phyloP scores from a whole-genome alignment of 225 moss, liverwort and hornwort genomes.

The Marchantia polymorpha region DNA sequence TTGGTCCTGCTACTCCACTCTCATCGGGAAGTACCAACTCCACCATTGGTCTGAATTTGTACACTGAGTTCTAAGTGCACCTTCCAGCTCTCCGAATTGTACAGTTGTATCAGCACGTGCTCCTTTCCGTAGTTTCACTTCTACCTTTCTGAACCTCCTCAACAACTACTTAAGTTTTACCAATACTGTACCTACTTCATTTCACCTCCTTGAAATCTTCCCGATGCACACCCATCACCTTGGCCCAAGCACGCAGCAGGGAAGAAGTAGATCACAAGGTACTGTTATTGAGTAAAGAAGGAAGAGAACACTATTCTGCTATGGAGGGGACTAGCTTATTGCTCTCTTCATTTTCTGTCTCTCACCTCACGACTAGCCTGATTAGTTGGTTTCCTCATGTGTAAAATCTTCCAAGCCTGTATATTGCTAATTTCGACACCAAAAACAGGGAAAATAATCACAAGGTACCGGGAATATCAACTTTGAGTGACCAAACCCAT shows the following conservation, averaged over 20 bases:
- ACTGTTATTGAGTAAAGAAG: background rate
- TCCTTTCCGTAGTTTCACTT: background rate
- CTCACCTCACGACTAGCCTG: background rate
- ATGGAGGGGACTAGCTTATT: background rate
- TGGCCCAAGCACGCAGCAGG: background rate
- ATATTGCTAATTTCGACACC: too few relatives aligned
- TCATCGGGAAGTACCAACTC: too few relatives aligned
- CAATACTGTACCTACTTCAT: background rate
- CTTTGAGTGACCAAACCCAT: too few relatives aligned
- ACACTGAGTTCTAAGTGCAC: background rate
- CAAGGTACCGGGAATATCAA: too few relatives aligned
- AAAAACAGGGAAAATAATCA: too few relatives aligned
- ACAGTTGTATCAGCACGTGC: background rate
- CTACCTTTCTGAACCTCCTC: background rate
- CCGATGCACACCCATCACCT: background rate
- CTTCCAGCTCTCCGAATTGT: background rate
- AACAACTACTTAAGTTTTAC: background rate
- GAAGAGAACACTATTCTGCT: too few relatives aligned
- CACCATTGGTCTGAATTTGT: background rate
- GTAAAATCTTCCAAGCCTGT: too few relatives aligned
- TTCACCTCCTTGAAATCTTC: background rate
- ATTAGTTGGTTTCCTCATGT: background rate
- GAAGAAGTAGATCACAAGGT: background rate
- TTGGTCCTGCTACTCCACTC: too few relatives aligned
- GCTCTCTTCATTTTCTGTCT: background rate